Conservation (phyloP, 2,329 filamentous ascomycete genomes). For the Xylaria sp. region DNA sequence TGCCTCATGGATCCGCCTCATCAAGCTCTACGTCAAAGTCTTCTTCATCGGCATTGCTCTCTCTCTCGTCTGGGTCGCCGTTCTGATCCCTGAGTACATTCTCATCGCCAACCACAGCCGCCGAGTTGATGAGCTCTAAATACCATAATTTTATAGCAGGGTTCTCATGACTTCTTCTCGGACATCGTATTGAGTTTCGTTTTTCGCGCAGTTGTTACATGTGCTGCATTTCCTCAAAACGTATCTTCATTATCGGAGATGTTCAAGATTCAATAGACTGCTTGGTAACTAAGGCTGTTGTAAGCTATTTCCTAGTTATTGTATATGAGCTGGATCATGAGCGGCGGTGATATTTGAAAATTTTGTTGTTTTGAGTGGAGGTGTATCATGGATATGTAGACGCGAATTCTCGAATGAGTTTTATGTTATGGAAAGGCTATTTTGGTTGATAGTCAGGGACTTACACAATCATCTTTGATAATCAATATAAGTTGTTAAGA, state of each 20-base stretch:
- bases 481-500: neutral
- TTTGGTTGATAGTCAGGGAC: neutral
- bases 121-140: constrained; percentile 29
- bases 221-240: neutral
- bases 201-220: neutral
- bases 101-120: constrained; percentile 48
- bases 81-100: constrained; percentile 64
- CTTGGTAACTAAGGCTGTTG: neutral
- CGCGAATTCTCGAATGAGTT: neutral
- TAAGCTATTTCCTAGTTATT: neutral
- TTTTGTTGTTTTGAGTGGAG: neutral
- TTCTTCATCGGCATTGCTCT: constrained; percentile 64
- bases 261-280: neutral
- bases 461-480: neutral
- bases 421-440: neutral
- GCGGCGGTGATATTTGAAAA: neutral
- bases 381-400: neutral
- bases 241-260: neutral
- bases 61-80: constrained; percentile 57
- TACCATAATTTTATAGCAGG: neutral
- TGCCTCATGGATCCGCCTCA: constrained; percentile 75
- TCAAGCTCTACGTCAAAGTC: constrained; percentile 81
- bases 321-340: neutral
- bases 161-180: too few relatives aligned
- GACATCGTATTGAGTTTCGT: neutral